A percentile compares a stretch with the other conserved stretches of the same genome.
Conservation (phyloP, 306 rosid species). For the Cicer yamashitae region DNA sequence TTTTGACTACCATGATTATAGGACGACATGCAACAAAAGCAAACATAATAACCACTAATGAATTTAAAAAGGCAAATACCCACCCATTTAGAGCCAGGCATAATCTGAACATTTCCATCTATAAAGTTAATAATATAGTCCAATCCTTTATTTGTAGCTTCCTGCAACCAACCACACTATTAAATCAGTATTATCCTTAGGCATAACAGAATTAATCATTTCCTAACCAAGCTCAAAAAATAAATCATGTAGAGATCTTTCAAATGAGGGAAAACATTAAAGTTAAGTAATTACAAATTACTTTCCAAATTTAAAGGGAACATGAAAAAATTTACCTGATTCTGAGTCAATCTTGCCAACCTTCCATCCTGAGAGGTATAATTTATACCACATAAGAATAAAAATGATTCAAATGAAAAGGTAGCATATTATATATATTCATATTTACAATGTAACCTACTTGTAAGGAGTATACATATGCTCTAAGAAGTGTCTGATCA, state of each 20-base stretch:
- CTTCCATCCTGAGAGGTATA: constrained; percentile 66
- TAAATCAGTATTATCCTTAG: constrained; percentile 42
- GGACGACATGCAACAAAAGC: constrained; percentile 7
- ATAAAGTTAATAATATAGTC: constrained; percentile 66
- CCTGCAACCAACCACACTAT: constrained; percentile 54
- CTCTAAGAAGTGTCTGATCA: background rate
- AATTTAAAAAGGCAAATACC: constrained; percentile 33
- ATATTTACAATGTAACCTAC: constrained; percentile 7
- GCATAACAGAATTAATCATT: constrained; percentile 14
- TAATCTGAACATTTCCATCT: constrained; percentile 55
- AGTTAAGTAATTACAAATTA: constrained; percentile 5
- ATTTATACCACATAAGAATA: constrained; percentile 36
- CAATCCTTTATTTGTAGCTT: constrained; percentile 70
- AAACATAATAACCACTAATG: constrained; percentile 27
- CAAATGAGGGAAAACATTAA: background rate
- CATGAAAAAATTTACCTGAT: constrained; percentile 68
- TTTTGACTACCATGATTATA: background rate
- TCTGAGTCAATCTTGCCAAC: constrained; percentile 58
- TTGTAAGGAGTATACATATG: background rate
- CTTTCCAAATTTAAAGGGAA: constrained; percentile 19
- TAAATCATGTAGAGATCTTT: constrained; percentile 5
- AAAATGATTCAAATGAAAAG: constrained; percentile 37
- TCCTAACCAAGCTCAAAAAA: background rate
- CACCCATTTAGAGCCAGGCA: constrained; percentile 73
- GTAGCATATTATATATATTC: background rate